Evolutionary conservation across 106 monocot species (phyloP), one percentile per base, ranked within the genome.

Genomic region (Amphibolis antarctica): DNA sequence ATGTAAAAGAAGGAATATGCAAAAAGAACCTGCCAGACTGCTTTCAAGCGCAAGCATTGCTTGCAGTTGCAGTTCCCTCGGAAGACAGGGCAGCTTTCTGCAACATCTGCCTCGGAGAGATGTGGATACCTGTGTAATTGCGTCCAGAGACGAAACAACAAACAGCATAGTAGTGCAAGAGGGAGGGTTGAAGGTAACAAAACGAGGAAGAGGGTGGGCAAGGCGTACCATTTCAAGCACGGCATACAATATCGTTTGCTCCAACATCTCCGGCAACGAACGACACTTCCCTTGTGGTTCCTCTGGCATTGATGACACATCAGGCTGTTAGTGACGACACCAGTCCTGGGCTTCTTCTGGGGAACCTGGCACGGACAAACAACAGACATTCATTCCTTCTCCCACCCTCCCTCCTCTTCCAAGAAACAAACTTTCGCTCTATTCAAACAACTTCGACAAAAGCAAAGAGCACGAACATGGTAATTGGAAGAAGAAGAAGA

Each of bases 241-340:
- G 72, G 67, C 10, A 55, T 22, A 27, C 78, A 78, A 28, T 71
- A 78, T 23, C 78, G 78, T 23, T 73, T 72, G 14, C 29, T 30
- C 55, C 14, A 31, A 42, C 72, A 72, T 10, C 36, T 36, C 31
- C 49, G 22, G 54, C 72, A 72, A 24, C 55, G 44, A 20, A 72
- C 62, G 11, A 73, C 68, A 23, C 53, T 78, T 44, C 72, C 78
- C 51, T 71, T 78, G 20, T 78, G 62, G 51, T 78, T 78, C 53
- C 72, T 72, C 62, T 73, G 78, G 50, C 78, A 78, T 36, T 78
- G 78, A 70, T 78, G 78, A 24, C 78, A 78, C 67, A 68, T 55
- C 9, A 28, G 13, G 20, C 67, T 67, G 21, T 65, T 30, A 6
- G 63, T 19, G 12, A 21, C 18, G 12, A 21, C 42, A 21, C 17